A percentile compares a stretch with the other conserved stretches of the same genome.
Conservation (phyloP, 139 green algal species). For the Zygnema cylindricum region DNA sequence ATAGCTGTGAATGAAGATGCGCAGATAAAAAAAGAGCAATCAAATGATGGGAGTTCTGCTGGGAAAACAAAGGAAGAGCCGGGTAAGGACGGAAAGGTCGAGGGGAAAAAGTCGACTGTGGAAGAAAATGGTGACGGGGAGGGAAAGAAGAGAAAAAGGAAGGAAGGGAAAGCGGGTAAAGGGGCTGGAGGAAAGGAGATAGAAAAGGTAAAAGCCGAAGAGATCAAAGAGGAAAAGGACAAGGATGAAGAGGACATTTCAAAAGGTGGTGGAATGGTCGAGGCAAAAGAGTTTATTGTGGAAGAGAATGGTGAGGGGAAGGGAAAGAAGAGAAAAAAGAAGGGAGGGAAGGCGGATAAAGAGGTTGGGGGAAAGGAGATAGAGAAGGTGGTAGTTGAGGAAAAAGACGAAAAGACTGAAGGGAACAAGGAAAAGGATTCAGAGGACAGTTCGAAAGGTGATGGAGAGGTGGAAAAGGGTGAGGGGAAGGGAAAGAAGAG, state of each 20-base stretch:
- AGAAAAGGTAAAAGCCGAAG: background rate
- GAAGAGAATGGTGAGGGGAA: background rate
- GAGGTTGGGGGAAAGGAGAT: background rate
- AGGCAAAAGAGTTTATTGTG: background rate
- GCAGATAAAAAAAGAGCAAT: background rate
- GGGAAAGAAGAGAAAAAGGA: background rate
- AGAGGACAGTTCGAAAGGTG: background rate
- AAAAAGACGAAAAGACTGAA: background rate
- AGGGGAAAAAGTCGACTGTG: background rate
- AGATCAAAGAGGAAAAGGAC: background rate
- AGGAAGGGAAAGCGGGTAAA: background rate
- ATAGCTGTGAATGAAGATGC: background rate
- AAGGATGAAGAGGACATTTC: background rate
- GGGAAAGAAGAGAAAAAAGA: conserved; percentile 13
- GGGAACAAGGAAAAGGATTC: background rate
- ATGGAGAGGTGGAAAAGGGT: background rate
- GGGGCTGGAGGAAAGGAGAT: background rate
- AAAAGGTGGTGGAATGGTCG: background rate
- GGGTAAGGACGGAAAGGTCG: background rate
- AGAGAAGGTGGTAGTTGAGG: background rate
- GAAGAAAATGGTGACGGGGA: background rate
- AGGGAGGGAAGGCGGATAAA: background rate
- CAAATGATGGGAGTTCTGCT: background rate
- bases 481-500: background rate
- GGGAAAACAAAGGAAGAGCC: background rate